Percentiles rank a stretch among this genome's conserved stretches.
These are phyloP conservation scores for Astrocystis sublimbata DNA, from an alignment of 495 filamentous ascomycete species.

Conservation along the genomic window DNA sequence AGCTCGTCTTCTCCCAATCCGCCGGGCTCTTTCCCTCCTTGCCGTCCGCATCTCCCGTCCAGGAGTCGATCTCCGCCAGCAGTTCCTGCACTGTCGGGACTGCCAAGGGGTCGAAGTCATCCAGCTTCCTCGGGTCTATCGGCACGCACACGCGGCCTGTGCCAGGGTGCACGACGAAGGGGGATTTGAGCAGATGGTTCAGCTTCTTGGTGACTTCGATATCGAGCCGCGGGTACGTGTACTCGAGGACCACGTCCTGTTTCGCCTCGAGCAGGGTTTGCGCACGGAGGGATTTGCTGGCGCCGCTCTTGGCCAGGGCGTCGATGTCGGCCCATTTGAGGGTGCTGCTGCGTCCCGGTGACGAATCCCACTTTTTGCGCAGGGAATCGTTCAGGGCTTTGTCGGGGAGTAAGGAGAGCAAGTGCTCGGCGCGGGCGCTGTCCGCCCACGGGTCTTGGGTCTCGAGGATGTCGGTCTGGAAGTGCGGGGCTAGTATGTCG, in stretches of 20 bases:
- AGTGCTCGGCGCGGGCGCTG: conserved; percentile 64
- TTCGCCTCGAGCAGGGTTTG: conserved; percentile 78
- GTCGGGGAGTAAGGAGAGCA: conserved; percentile 80
- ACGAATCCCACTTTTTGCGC: conserved; percentile 85
- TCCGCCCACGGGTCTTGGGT: conserved; percentile 84
- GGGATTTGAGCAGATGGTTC: conserved; percentile 94
- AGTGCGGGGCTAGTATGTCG: conserved; percentile 65
- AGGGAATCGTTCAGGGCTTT: conserved; percentile 69
- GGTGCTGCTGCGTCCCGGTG: conserved; percentile 68
- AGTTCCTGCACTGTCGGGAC: conserved; percentile 86
- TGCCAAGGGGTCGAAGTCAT: conserved; percentile 80
- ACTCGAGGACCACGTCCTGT: conserved; percentile 92
- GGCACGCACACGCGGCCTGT: conserved; percentile 95
- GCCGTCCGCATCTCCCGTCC: conserved; percentile 35
- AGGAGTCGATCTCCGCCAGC: conserved; percentile 78
- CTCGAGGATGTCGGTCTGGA: conserved; percentile 75
- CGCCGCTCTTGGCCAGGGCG: conserved; percentile 70
- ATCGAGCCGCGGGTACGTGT: conserved; percentile 97
- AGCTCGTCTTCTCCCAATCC: conserved; percentile 95
- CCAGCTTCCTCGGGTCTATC: conserved; percentile 69
- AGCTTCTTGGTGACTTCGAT: conserved; percentile 95
- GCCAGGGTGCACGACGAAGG: conserved; percentile 93
- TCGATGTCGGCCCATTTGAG: conserved; percentile 95
- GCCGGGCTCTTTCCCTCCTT: conserved; percentile 48
- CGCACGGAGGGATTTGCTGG: conserved; percentile 63